Conservation (phyloP, 1,284 basidiomycete species). For the Melampsora americana region DNA sequence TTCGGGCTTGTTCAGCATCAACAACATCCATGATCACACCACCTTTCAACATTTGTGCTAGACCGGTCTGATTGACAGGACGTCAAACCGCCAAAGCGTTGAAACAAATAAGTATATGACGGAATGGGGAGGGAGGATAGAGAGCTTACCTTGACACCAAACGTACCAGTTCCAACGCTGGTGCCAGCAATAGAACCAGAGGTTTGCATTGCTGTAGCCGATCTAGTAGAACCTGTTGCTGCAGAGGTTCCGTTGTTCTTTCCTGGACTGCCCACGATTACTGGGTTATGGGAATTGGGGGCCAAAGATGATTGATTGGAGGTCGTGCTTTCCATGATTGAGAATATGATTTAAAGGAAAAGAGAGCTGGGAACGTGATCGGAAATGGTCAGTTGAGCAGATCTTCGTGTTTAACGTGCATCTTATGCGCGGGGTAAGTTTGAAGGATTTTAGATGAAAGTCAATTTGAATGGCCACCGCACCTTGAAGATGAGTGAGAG, state of each 20-base stretch:
- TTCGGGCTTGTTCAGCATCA: conserved; percentile 81
- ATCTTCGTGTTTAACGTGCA: no score
- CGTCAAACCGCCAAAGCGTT: conserved; percentile 1
- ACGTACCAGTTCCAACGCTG: conserved; percentile 46
- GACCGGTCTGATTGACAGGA: conserved; percentile 46
- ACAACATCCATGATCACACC: conserved; percentile 59
- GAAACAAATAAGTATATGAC: background rate
- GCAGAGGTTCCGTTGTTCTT: conserved; percentile 13
- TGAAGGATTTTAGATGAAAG: no score
- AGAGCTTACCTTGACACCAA: conserved; percentile 48
- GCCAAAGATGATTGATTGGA: background rate
- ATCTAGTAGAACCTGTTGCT: conserved; percentile 36
- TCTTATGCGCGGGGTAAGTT: no score
- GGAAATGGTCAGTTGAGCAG: no score
- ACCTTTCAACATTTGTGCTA: conserved; percentile 56
- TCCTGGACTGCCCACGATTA: background rate
- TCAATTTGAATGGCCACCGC: no score
- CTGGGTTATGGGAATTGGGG: conserved; percentile 22
- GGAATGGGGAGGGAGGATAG: conserved; percentile 12
- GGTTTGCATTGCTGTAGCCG: conserved; percentile 31
- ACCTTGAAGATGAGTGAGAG: no score
- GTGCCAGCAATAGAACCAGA: conserved; percentile 32
- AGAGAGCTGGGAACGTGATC: no score
- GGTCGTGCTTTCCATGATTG: no score
- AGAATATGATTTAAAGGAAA: no score